Conservation (phyloP, 2,329 filamentous ascomycete species). For the Ilyonectria robusta region DNA sequence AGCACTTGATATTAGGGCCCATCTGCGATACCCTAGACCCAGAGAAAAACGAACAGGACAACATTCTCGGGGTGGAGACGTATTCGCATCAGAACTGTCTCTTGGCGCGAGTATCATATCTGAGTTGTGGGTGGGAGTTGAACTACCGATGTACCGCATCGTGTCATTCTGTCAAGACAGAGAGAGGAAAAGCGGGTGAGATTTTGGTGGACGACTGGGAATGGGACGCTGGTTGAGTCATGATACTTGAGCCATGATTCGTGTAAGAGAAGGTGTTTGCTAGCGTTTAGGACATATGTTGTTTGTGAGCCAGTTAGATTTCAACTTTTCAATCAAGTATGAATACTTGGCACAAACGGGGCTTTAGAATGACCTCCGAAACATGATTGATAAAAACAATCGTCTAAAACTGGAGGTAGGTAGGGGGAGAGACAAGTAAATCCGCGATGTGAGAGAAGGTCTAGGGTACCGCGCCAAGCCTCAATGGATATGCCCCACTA, state of each 20-base stretch:
- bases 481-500: slow-evolving; percentile 24
- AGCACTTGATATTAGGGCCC: background rate
- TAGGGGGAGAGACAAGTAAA: background rate
- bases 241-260: background rate
- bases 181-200: background rate
- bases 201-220: slow-evolving; percentile 13
- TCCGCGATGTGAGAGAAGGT: background rate
- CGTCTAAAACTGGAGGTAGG: too few species aligned
- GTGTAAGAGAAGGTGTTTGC: too few species aligned
- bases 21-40: background rate
- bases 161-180: background rate
- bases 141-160: slow-evolving; percentile 18
- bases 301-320: too few species aligned
- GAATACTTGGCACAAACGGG: background rate
- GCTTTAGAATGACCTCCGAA: too few species aligned
- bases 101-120: slow-evolving; percentile 1
- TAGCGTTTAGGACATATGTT: too few species aligned
- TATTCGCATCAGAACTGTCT: slow-evolving; percentile 16
- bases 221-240: slow-evolving; percentile 11
- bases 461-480: slow-evolving; percentile 26
- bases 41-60: background rate
- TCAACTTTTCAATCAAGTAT: background rate
- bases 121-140: slow-evolving; percentile 11
- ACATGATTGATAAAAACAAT: too few species aligned
- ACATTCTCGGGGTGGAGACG: slow-evolving; percentile 5